Conservation (phyloP, 2,329 filamentous ascomycete genomes). For the Dactylellina leptospora region DNA sequence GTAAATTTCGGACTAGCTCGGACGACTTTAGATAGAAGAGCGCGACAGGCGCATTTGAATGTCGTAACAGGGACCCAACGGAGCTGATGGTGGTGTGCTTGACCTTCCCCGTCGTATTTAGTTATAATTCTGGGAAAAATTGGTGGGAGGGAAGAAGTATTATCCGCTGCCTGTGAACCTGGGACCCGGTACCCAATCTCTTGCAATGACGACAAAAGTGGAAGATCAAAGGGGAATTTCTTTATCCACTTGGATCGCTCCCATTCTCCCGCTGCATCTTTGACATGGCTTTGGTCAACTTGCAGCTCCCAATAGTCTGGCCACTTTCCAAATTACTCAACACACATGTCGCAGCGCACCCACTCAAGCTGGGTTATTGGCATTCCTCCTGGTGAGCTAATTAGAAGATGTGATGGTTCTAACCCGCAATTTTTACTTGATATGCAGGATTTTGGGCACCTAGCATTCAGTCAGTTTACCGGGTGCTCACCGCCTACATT, state of each 20-base stretch:
- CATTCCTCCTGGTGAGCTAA: too few relatives aligned
- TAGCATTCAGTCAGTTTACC: neutral
- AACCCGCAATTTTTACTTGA: neutral
- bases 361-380: constrained; percentile 44
- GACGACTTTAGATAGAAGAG: constrained; percentile 39
- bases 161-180: constrained; percentile 46
- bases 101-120: constrained; percentile 28
- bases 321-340: constrained; percentile 51
- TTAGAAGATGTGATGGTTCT: neutral
- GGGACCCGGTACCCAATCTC: constrained; percentile 45
- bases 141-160: constrained; percentile 44
- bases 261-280: constrained; percentile 53
- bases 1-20: constrained; percentile 30
- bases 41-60: constrained; percentile 47
- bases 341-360: constrained; percentile 43
- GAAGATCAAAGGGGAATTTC: constrained; percentile 37
- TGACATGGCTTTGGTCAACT: constrained; percentile 42
- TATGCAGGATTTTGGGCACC: too few relatives aligned
- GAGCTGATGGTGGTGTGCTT: constrained; percentile 36
- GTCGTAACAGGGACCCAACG: constrained; percentile 35
- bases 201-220: constrained; percentile 42
- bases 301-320: constrained; percentile 41
- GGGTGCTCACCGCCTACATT: constrained; percentile 39
- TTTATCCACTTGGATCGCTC: constrained; percentile 52
- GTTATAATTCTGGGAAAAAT: constrained; percentile 24